phyloP scores from a whole-genome alignment of 78 protist genomes.

The Cavenderia fasciculata region DNA sequence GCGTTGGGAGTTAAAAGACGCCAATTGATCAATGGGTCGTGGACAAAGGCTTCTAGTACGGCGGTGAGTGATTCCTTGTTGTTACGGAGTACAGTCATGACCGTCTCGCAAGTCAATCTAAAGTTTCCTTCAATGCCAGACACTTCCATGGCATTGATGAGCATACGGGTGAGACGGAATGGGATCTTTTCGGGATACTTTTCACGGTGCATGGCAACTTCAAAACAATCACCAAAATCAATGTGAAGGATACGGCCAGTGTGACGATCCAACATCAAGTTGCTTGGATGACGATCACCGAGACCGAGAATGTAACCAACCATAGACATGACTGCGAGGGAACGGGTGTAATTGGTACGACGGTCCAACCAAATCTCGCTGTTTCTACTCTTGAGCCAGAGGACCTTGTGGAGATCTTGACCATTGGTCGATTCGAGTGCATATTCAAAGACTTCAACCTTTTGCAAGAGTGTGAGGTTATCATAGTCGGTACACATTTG shows the following conservation, averaged over 20 bases:
- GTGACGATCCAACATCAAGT: slow-evolving; percentile 88
- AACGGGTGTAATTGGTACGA: slow-evolving; percentile 91
- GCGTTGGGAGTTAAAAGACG: slow-evolving; percentile 88
- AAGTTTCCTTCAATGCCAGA: slow-evolving; percentile 98
- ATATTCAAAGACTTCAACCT: slow-evolving; percentile 96
- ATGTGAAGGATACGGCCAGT: slow-evolving; percentile 97
- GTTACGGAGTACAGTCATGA: slow-evolving; percentile 95
- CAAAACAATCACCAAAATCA: slow-evolving; percentile 99
- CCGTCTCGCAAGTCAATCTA: slow-evolving; percentile 96
- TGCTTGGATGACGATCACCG: slow-evolving; percentile 96
- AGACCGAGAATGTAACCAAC: slow-evolving; percentile 96
- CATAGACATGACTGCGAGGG: slow-evolving; percentile 96
- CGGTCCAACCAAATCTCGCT: slow-evolving; percentile 94
- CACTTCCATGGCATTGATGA: slow-evolving; percentile 98
- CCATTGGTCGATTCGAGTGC: slow-evolving; percentile 95
- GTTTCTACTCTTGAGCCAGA: slow-evolving; percentile 93
- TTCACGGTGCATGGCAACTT: slow-evolving; percentile 93
- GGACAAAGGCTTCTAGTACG: slow-evolving; percentile 99
- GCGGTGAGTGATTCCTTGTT: slow-evolving; percentile 98
- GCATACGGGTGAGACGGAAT: slow-evolving; percentile 99
- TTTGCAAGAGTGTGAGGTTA: slow-evolving; percentile 92
- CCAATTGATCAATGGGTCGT: slow-evolving; percentile 99
- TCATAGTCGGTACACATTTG: slow-evolving; percentile 96
- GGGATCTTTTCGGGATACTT: slow-evolving; percentile 99
- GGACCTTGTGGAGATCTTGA: slow-evolving; percentile 92